Base-by-base conservation (phyloP, 2,329 filamentous ascomycete species). In the Phaeoacremonium minimum region DNA sequence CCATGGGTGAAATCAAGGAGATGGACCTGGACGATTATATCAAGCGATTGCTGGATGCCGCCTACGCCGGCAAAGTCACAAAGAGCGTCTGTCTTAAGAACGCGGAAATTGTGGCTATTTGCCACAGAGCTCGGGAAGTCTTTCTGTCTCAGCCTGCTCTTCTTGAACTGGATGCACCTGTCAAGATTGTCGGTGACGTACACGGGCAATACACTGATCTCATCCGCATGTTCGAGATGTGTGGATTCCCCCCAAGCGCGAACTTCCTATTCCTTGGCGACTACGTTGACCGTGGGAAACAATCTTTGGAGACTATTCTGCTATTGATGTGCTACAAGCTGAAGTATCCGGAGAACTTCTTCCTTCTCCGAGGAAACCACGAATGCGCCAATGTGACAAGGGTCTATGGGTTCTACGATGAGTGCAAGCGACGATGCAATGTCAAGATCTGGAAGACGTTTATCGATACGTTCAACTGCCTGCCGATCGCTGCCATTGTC, bases 391-490 rank as follows among this genome's bases (percentile, higher is more conserved):
- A 95, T 48, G 89, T 97, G 36, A 97, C 89, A 12, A 79, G 91
- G 41, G 88, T 97, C 22, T 96, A 96, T 61, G 91, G 91, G 3
- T 97, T 97, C 63, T 97, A 97, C 66, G 91, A 97, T 54, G 91
- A 97, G 60, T 97, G 91, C 75, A 97, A 97, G 68, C 78, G 91
- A 47, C 78, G 91, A 43, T 95, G 87, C 69, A 96, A 95, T 57
- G 87, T 96, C 59, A 96, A 96, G 69, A 81, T 95, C 37, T 97
- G 91, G 91, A 97, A 97, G 71, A 94, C 88, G 0, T 97, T 97
- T 56, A 83, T 95, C 35, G 91, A 97, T 58, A 93, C 87, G 17
- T 97, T 97, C 73, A 97, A 97, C 61, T 90, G 85, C 29, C 75
- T 97, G 30, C 91, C 91, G 1, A 96, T 97, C 53, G 91, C 91